Conservation (phyloP, 2,329 filamentous ascomycete species). For the Apiospora aurea region DNA sequence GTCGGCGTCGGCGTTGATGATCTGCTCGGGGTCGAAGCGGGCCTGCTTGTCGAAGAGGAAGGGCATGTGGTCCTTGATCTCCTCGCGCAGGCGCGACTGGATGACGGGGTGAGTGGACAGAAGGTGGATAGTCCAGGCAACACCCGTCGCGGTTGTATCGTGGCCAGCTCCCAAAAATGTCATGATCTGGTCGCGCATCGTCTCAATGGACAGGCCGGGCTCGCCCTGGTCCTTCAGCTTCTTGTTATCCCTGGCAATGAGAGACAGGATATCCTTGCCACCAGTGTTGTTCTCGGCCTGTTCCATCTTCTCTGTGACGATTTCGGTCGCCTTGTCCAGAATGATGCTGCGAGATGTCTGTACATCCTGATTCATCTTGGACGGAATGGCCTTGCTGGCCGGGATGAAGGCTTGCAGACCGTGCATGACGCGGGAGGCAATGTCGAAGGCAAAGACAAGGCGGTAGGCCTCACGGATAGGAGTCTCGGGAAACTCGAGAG, state of each 20-base stretch:
- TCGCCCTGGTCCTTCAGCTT: constrained; percentile 47
- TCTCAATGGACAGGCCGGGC: constrained; percentile 45
- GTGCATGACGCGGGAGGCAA: constrained; percentile 45
- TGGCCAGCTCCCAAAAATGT: constrained; percentile 51
- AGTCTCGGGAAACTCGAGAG: constrained; percentile 45
- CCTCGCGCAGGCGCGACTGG: constrained; percentile 48
- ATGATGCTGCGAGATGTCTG: constrained; percentile 45
- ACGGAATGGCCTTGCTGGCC: constrained; percentile 46
- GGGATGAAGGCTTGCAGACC: constrained; percentile 52
- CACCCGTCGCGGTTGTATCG: constrained; percentile 52
- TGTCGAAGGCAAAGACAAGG: constrained; percentile 50
- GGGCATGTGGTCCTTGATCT: constrained; percentile 46
- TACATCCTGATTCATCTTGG: constrained; percentile 48
- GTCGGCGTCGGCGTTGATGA: constrained; percentile 46
- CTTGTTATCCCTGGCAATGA: constrained; percentile 50
- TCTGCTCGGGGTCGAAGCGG: constrained; percentile 40
- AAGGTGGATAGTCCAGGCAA: constrained; percentile 51
- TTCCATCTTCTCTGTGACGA: constrained; percentile 45
- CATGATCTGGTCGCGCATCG: constrained; percentile 48
- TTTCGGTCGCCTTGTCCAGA: constrained; percentile 43
- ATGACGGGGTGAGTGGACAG: constrained; percentile 48
- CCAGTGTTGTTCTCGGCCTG: constrained; percentile 40
- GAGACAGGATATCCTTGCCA: constrained; percentile 48
- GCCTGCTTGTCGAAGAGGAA: constrained; percentile 46
- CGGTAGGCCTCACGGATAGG: constrained; percentile 49